Evolutionary conservation across 352 stramenopile species (phyloP), one percentile per base, ranked within the genome.

Genomic region (Phytophthora parvispora): DNA sequence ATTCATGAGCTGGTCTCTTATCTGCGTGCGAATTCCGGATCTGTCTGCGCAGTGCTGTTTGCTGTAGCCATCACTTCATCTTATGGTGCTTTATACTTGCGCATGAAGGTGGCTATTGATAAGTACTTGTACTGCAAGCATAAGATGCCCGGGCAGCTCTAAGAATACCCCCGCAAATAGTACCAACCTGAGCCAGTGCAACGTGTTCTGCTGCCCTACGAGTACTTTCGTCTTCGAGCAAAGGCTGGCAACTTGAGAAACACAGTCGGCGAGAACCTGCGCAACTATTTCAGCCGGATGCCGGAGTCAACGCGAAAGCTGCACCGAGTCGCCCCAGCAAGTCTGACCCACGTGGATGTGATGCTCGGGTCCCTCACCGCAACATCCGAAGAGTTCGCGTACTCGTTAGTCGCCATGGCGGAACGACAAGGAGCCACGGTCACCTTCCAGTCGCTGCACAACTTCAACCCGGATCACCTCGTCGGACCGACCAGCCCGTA

Each of bases 341-440:
- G 29, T 16, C 24, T 84, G 51, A 75, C 67, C 0, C 55, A 81
- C 16, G 60, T 99, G 18, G 40, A 48, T 25, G 20, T 48, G 40
- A 48, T 48, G 40, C 40, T 48, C n/a, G 40, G 40, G 9, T 48
- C 40, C 15, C 40, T 48, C 40, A 48, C 40, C 9, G 40, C 40
- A 6, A 24, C 16, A 8, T 43, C 36, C 15, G 36, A 43, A n/a
- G 36, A 43, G 10, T 43, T 43, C 36, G 36, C 36, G 36, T 8
- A 43, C 10, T 43, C 40, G 20, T 48, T 48, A 6, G 40, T 48
- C 7, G 40, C 40, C 15, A 48, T 27, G 40, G 40, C n/a, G 7
- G 20, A 27, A n/a, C 40, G 25, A 9, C 40, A 48, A 48, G 40
- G 40, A 43, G 36, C 36, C 2, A 43, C 36, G 1, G 36, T 43